Evolutionary conservation across 2,329 filamentous ascomycete species (phyloP).

Genomic region (Chrysosporium keratinophilum): DNA sequence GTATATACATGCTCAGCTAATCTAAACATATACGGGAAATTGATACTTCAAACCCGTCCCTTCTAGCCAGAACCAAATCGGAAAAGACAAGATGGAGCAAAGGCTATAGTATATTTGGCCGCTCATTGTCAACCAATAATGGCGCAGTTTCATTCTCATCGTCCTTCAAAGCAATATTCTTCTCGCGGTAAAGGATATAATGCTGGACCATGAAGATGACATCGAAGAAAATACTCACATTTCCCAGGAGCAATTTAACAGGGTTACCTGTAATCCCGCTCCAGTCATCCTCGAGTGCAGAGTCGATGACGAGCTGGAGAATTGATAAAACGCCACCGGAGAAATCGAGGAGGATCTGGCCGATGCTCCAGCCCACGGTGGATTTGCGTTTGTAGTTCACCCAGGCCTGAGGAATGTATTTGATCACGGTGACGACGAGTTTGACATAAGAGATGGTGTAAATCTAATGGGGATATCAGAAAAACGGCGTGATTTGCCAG

Average conservation of each 20-base stretch:
- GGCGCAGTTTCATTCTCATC: conserved; percentile 2
- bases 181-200: conserved; percentile 60
- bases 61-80: background rate
- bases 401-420: conserved; percentile 80
- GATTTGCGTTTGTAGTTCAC: conserved; percentile 76
- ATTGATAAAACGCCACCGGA: conserved; percentile 72
- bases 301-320: conserved; percentile 72
- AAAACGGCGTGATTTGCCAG: no score
- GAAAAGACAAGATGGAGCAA: background rate
- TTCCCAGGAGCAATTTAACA: conserved; percentile 76
- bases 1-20: no score
- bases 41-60: background rate
- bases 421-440: conserved; percentile 74
- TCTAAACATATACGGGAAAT: background rate
- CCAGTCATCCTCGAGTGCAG: conserved; percentile 76
- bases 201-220: conserved; percentile 79
- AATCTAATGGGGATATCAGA: conserved; percentile 33
- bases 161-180: background rate
- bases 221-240: conserved; percentile 79
- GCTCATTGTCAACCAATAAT: conserved; percentile 8
- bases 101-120: background rate
- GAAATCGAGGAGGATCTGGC: conserved; percentile 73
- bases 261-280: conserved; percentile 83
- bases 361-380: conserved; percentile 79
- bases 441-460: conserved; percentile 78